Conservation (phyloP, 1,284 basidiomycete species). For the Pyrrhoderma lamaoense region DNA sequence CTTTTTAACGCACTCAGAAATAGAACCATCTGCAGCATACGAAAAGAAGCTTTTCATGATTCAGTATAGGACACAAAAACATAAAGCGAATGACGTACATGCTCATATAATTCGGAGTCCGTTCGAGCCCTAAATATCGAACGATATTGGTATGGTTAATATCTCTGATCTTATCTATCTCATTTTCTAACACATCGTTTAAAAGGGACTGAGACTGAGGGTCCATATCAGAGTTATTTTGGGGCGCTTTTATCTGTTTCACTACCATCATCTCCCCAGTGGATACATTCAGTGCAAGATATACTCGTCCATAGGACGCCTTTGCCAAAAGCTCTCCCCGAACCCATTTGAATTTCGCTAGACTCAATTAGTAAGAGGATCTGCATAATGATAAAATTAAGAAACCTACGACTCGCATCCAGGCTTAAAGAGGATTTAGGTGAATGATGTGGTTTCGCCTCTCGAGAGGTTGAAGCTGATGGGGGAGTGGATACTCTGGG, state of each 20-base stretch:
- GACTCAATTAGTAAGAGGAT: neutral
- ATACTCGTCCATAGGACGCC: slow-evolving; percentile 94
- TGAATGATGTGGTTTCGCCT: too few species aligned
- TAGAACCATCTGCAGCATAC: slow-evolving; percentile 95
- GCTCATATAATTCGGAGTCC: slow-evolving; percentile 84
- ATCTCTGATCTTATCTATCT: slow-evolving; percentile 93
- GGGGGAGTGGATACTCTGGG: too few species aligned
- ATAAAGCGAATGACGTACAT: slow-evolving; percentile 58
- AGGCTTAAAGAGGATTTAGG: too few species aligned
- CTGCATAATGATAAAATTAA: too few species aligned
- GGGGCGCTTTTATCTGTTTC: slow-evolving; percentile 96
- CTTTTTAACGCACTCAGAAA: slow-evolving; percentile 87
- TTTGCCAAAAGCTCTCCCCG: slow-evolving; percentile 96
- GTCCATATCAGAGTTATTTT: slow-evolving; percentile 82
- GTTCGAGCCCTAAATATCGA: slow-evolving; percentile 94
- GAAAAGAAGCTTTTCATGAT: slow-evolving; percentile 76
- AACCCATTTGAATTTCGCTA: slow-evolving; percentile 96
- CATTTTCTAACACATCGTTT: slow-evolving; percentile 87
- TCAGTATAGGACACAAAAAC: slow-evolving; percentile 7
- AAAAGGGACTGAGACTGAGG: slow-evolving; percentile 81
- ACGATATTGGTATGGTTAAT: slow-evolving; percentile 97
- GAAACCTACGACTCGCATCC: too few species aligned
- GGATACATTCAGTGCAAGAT: slow-evolving; percentile 94
- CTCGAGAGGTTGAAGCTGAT: too few species aligned
- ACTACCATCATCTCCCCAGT: slow-evolving; percentile 99